Conservation (phyloP, 2,329 filamentous ascomycete genomes). For the Fusarium virguliforme region DNA sequence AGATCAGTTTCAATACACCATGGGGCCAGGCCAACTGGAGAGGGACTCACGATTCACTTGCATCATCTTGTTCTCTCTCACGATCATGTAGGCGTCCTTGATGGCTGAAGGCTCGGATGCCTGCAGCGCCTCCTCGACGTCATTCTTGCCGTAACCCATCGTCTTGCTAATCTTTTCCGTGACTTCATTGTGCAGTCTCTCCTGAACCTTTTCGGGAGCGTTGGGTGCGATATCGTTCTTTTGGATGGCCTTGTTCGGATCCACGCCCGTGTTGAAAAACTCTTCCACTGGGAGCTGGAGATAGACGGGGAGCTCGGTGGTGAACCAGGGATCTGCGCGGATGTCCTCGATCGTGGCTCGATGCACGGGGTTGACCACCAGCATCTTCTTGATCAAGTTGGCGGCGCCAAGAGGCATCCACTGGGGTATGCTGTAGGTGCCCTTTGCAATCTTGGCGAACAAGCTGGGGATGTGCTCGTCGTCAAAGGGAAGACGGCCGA, state of each 20-base stretch:
- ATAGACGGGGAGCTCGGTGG: conserved; percentile 87
- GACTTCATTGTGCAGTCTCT: conserved; percentile 92
- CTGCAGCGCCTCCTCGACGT: conserved; percentile 94
- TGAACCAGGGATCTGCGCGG: conserved; percentile 93
- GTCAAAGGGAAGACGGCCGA: conserved; percentile 92
- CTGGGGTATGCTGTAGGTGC: conserved; percentile 91
- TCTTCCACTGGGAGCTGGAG: conserved; percentile 90
- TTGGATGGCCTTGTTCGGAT: conserved; percentile 92
- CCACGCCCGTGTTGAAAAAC: conserved; percentile 93
- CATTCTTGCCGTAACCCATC: conserved; percentile 96
- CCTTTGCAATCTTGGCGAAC: conserved; percentile 97
- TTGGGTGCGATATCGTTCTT: conserved; percentile 85
- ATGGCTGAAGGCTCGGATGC: conserved; percentile 96
- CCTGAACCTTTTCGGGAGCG: conserved; percentile 83
- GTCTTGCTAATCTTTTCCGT: conserved; percentile 97
- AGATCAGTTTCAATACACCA: conserved; percentile 51
- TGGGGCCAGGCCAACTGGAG: neutral
- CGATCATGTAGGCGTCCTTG: conserved; percentile 98
- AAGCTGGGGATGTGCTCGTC: conserved; percentile 98
- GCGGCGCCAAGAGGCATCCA: conserved; percentile 92
- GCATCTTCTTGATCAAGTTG: conserved; percentile 89
- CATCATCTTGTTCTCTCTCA: conserved; percentile 98
- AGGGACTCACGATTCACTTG: conserved; percentile 85
- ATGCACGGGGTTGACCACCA: conserved; percentile 95
- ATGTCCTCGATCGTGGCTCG: conserved; percentile 96